phyloP scores from a whole-genome alignment of 257 asterid genomes.

The Lantana camara region DNA sequence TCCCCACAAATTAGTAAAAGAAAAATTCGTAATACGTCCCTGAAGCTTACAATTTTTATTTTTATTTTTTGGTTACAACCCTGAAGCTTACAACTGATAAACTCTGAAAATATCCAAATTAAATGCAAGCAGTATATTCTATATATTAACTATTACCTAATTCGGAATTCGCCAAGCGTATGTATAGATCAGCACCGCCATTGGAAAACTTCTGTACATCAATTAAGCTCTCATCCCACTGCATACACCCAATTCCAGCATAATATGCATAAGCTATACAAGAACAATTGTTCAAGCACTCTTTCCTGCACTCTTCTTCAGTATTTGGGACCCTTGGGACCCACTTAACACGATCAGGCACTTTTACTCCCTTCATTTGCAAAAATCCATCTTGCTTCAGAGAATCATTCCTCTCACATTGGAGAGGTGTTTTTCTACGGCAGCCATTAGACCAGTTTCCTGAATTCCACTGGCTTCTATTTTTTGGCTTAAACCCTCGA shows the following conservation, averaged over 20 bases:
- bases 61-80: too few species aligned
- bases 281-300: constrained; percentile 35
- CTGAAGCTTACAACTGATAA: too few species aligned
- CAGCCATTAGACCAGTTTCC: constrained; percentile 68
- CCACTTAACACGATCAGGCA: constrained; percentile 44
- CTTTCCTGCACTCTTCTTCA: constrained; percentile 18
- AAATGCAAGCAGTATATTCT: too few species aligned
- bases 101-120: too few species aligned
- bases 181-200: constrained; percentile 25
- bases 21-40: too few species aligned
- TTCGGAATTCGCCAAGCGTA: constrained; percentile 31
- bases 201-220: constrained; percentile 28
- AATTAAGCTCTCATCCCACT: constrained; percentile 25
- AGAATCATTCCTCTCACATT: constrained; percentile 34
- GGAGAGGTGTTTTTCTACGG: constrained; percentile 36
- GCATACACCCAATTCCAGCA: constrained; percentile 37
- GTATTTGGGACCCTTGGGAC: background rate
- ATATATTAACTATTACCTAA: constrained; percentile 30
- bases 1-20: too few species aligned
- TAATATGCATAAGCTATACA: constrained; percentile 32
- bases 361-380: constrained; percentile 36
- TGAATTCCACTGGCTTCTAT: constrained; percentile 41
- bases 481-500: constrained; percentile 46
- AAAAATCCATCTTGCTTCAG: constrained; percentile 42
- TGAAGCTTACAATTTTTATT: too few species aligned